Evolutionary conservation across 768 basidiomycete species (phyloP), one percentile per base, ranked within the genome.

Genomic region (Tremella mesenterica): DNA sequence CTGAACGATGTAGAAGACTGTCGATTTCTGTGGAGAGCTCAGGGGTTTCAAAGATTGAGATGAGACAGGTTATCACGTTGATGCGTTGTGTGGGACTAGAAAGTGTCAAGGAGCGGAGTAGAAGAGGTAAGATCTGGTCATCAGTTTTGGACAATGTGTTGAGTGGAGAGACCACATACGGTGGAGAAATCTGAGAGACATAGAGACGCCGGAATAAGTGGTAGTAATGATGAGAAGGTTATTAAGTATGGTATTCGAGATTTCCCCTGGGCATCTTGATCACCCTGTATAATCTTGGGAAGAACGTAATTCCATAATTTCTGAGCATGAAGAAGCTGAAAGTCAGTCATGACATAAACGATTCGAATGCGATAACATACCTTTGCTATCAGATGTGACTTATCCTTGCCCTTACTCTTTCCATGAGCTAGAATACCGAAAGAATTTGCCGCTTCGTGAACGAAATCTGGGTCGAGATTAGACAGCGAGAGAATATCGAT

Each of bases 81-180:
- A 80, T 78, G 21, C 88, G 83, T 55, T 92, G 81, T 25, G 81
- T 78, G 8, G 80, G 73, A 68, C 89, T 84, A 3, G 83, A 81
- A 3, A 95, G 75, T 36, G 86, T 83, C 16, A 97, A 80, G 3
- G 88, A 85, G 14, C 86, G 85, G 38, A 99, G 75, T 4, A 99
- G 77, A 13, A 96, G 78, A 0, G 95, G 91, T 60, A 96, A 80
- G 12, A 97, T 80, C 92, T 97, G 16, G 28, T 30, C 45, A 54
- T 46, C n/a, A 28, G 8, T 43, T 31, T 47, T 36, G 8, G 13
- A 23, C 8, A 6, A 23, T 33, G 4, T 7, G 23, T 28, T 10
- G 16, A 20, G 18, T 27, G 9, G 10, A 49, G 2, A 21, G 18
- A 36, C 29, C 18, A 45, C 34, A 8, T 13, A 49, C 13, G 23